phyloP scores from a whole-genome alignment of 495 filamentous ascomycete genomes.

The Penicillium tannophilum region DNA sequence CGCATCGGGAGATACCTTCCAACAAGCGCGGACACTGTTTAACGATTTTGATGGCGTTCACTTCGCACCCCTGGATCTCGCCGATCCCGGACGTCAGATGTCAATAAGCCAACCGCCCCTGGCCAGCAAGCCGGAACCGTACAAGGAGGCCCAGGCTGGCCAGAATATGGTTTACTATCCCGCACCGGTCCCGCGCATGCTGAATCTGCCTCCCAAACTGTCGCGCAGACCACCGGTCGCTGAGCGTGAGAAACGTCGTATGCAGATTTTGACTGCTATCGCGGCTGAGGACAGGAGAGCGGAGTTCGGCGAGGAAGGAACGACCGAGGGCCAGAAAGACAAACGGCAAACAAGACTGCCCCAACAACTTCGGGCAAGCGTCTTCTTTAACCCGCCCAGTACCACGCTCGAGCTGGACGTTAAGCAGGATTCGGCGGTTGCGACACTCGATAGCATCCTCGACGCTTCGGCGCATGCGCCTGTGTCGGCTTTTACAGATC shows the following conservation, averaged over 20 bases:
- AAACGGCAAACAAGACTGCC: conserved; percentile 59
- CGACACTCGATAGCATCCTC: conserved; percentile 88
- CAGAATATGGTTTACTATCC: conserved; percentile 93
- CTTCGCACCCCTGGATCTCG: conserved; percentile 55
- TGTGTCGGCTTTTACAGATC: conserved; percentile 93
- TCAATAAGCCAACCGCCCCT: conserved; percentile 44
- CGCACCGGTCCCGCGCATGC: conserved; percentile 87
- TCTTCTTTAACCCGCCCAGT: conserved; percentile 80
- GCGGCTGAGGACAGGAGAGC: conserved; percentile 51
- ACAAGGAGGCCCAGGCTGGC: conserved; percentile 62
- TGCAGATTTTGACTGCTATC: conserved; percentile 58
- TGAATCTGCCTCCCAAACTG: conserved; percentile 87
- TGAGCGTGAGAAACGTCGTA: conserved; percentile 68
- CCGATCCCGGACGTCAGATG: conserved; percentile 34
- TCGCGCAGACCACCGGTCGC: conserved; percentile 70
- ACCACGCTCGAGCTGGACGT: conserved; percentile 64
- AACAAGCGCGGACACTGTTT: conserved; percentile 72
- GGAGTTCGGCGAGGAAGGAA: conserved; percentile 34
- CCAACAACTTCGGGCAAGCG: conserved; percentile 84
- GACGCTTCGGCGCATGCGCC: conserved; percentile 92
- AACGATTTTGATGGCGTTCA: conserved; percentile 94
- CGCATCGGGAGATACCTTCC: conserved; percentile 68
- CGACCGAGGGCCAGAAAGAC: conserved; percentile 28
- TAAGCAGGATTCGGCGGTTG: conserved; percentile 79
- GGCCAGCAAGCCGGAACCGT: conserved; percentile 57